phyloP scores from a whole-genome alignment of 352 stramenopile genomes.

The Globisporangium echinulatum region DNA sequence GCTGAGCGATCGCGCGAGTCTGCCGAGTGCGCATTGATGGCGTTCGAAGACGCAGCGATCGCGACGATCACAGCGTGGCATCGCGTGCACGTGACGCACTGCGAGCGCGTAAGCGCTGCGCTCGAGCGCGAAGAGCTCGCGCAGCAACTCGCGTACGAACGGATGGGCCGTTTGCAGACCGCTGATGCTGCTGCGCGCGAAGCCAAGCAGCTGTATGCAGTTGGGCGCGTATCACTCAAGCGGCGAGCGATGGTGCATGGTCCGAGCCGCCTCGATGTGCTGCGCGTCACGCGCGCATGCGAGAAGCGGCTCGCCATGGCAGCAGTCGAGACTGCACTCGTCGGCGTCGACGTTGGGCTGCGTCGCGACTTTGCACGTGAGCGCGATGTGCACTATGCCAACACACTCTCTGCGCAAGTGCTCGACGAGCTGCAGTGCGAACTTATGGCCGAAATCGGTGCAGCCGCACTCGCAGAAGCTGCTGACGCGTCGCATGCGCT shows the following conservation, averaged over 20 bases:
- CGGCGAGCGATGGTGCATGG: conserved; percentile 11
- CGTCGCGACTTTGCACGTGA: conserved; percentile 24
- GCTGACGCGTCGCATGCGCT: conserved; percentile 5
- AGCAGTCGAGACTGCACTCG: conserved; percentile 35
- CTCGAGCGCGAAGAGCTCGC: conserved; percentile 40
- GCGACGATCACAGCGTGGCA: conserved; percentile 29
- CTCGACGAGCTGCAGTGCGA: conserved; percentile 18
- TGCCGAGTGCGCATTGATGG: conserved; percentile 28
- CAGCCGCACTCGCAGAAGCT: conserved; percentile 19
- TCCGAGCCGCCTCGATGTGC: conserved; percentile 33
- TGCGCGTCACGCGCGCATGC: conserved; percentile 40
- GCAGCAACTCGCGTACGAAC: conserved; percentile 47
- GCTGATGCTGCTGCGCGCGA: conserved; percentile 24
- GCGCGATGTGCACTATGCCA: conserved; percentile 19
- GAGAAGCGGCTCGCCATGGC: conserved; percentile 67
- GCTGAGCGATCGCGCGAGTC: conserved; percentile 17
- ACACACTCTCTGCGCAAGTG: conserved; percentile 18
- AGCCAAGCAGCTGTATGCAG: conserved; percentile 23
- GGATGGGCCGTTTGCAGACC: conserved; percentile 15
- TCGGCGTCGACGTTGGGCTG: conserved; percentile 25
- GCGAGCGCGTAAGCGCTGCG: conserved; percentile 15
- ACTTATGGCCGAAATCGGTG: conserved; percentile 20
- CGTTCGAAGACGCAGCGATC: conserved; percentile 36
- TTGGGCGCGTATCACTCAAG: conserved; percentile 28
- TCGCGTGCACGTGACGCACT: conserved; percentile 31